A percentile compares a stretch with the other conserved stretches of the same genome.
These are phyloP conservation scores for Thermoascus crustaceus DNA, from an alignment of 2,329 filamentous ascomycete species.

Conservation along the genomic window DNA sequence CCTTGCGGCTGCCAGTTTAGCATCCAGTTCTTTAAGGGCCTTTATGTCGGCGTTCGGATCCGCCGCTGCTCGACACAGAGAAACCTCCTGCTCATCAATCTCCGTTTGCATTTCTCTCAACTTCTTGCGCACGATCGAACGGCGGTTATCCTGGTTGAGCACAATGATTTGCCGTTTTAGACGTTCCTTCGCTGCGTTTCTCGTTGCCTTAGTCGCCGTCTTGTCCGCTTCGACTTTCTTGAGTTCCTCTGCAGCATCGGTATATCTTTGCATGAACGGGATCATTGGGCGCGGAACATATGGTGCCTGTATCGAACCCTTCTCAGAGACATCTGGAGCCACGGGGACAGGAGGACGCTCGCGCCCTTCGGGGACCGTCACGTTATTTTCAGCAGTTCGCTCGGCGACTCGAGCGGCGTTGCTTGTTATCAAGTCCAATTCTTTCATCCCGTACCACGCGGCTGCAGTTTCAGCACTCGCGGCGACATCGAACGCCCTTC, in stretches of 20 bases:
- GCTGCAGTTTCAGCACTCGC: slow-evolving; percentile 25
- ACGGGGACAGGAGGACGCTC: slow-evolving; percentile 15
- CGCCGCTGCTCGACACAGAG: slow-evolving; percentile 19
- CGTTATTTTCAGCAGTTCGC: slow-evolving; percentile 18
- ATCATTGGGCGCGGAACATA: slow-evolving; percentile 30
- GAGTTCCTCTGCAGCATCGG: slow-evolving; percentile 9
- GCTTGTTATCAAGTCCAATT: slow-evolving; percentile 16
- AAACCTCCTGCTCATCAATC: slow-evolving; percentile 21
- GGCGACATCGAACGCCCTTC: slow-evolving; percentile 47
- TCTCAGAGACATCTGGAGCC: slow-evolving; percentile 16
- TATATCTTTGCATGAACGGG: slow-evolving; percentile 25
- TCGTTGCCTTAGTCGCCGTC: slow-evolving; percentile 13
- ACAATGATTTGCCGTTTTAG: slow-evolving; percentile 8
- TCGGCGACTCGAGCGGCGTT: slow-evolving; percentile 22
- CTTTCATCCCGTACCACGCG: slow-evolving; percentile 17
- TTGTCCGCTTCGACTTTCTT: slow-evolving; percentile 2
- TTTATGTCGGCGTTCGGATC: slow-evolving; percentile 13
- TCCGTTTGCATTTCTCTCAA: slow-evolving; percentile 12
- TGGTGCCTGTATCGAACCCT: slow-evolving; percentile 9
- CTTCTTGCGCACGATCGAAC: slow-evolving; percentile 8
- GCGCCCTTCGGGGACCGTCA: slow-evolving; percentile 24
- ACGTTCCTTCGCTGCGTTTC: slow-evolving; percentile 8
- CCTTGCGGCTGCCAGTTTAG: slow-evolving; percentile 11
- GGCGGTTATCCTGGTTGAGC: slow-evolving; percentile 21
- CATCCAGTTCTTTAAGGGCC: slow-evolving; percentile 16